Conservation (phyloP, 2,329 filamentous ascomycete genomes). For the Talaromyces funiculosus region DNA sequence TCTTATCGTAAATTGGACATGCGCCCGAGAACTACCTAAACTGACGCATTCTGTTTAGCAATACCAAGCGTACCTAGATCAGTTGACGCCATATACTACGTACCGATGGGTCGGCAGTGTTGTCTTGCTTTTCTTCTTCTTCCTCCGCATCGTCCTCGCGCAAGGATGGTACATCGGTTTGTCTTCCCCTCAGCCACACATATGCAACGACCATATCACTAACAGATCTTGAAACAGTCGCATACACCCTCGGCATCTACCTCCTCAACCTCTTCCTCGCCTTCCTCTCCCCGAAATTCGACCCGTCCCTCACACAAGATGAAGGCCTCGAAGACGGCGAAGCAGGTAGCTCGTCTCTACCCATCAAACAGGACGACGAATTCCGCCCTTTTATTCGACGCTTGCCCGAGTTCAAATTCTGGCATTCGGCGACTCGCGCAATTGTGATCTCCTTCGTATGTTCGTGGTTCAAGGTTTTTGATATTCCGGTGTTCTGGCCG, state of each 20-base stretch:
- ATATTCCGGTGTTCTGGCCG: slow-evolving; percentile 98
- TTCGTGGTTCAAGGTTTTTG: slow-evolving; percentile 90
- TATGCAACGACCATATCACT: neutral
- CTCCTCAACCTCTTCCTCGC: slow-evolving; percentile 98
- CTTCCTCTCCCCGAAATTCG: slow-evolving; percentile 97
- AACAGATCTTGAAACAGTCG: slow-evolving; percentile 53
- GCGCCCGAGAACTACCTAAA: neutral
- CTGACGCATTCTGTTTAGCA: slow-evolving; percentile 50
- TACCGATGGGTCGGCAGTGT: slow-evolving; percentile 91
- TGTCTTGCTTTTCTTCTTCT: slow-evolving; percentile 71
- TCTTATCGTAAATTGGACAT: neutral
- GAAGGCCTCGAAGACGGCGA: slow-evolving; percentile 94
- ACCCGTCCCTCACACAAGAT: slow-evolving; percentile 90
- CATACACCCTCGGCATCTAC: slow-evolving; percentile 97
- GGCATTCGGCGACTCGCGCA: slow-evolving; percentile 90
- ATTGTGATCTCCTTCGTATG: slow-evolving; percentile 77
- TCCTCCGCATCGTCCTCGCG: slow-evolving; percentile 78
- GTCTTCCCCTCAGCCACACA: slow-evolving; percentile 16
- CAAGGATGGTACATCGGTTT: slow-evolving; percentile 99
- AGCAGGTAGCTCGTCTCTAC: slow-evolving; percentile 60
- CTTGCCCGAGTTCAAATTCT: slow-evolving; percentile 99
- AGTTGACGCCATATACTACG: slow-evolving; percentile 79
- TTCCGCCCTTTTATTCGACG: slow-evolving; percentile 95
- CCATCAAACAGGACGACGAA: slow-evolving; percentile 94
- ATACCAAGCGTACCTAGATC: slow-evolving; percentile 91